These are phyloP conservation scores for Ulvella scutata DNA, from an alignment of 139 green algal species.

Conservation along the genomic window DNA sequence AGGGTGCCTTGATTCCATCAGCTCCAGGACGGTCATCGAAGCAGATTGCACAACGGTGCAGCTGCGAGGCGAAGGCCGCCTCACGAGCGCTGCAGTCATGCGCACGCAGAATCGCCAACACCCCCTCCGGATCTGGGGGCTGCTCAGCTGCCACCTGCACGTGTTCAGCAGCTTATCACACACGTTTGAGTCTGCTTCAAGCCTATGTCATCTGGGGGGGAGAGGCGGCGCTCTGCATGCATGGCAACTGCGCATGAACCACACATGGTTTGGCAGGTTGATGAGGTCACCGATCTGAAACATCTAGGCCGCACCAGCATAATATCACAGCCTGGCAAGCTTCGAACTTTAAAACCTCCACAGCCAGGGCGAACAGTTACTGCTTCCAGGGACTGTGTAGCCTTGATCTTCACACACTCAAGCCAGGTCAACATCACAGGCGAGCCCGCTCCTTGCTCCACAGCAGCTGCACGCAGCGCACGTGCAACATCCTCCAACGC, in stretches of 20 bases:
- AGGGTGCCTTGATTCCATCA: not conserved
- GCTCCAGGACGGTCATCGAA: not conserved
- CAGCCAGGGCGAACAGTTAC: not conserved
- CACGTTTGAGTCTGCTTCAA: not conserved
- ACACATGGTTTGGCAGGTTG: no score
- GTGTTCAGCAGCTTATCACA: not conserved
- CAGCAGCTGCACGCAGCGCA: not conserved
- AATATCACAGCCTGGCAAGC: no score
- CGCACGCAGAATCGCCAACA: not conserved
- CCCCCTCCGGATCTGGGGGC: not conserved
- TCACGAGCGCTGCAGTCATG: not conserved
- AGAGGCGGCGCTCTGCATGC: no score
- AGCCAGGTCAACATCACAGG: not conserved
- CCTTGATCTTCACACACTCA: not conserved
- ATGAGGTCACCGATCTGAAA: no score
- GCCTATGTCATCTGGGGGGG: not conserved
- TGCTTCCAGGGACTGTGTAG: not conserved
- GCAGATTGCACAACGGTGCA: not conserved
- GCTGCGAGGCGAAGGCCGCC: not conserved
- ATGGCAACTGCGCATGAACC: no score
- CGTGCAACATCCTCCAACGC: not conserved
- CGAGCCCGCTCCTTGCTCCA: not conserved
- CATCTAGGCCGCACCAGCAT: no score
- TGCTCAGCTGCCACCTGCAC: not conserved
- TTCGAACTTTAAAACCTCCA: no score